Base-by-base conservation (phyloP, 768 basidiomycete genomes). In the Tricholoma hemisulphureum region DNA sequence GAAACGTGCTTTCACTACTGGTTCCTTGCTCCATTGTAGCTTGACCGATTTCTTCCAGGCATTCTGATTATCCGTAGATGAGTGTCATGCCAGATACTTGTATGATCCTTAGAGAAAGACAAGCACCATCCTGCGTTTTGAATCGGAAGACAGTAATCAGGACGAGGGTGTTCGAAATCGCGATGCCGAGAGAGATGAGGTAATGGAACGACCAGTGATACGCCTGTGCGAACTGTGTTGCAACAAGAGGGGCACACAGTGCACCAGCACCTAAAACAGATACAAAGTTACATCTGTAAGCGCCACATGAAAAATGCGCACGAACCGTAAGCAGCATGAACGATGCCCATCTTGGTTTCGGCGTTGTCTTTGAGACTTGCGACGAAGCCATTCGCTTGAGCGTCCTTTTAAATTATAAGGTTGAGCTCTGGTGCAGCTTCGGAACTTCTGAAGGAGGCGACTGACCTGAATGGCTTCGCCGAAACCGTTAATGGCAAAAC, bases 171-270 rank as follows among this genome's bases (percentile, higher is more conserved):
- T 89, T 92, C 39, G 75, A 60, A 14, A 84, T 55, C 0, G 89
- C 84, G n/a, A 95, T 61, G 1, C 83, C 87, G 0, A 93, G 71
- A 0, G 90, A 91, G 1, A 74, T 74, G 8, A 93, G 77, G 65
- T 86, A 95, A 67, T 93, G 88, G 68, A 89, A 87, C 1, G 86
- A 89, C 93, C 92, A 94, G 31, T 74, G 79, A 0, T 61, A 69
- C 21, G 83, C 63, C 56, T 84, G 82, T 0, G 89, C 77, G 61
- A 95, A 95, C 57, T 93, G 89, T 0, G 94, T 95, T 0, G 93
- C 81, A 0, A 88, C 83, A 16, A 95, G 78, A 2, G 94, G 93
- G 0, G 92, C 70, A 7, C 75, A 75, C 9, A 90, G 73, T 2
- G 88, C 88, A 1, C 89, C 89, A 0, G 80, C 72, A 18, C 89